Evolutionary conservation across 768 basidiomycete genomes (phyloP).

Genomic region (Mycena venus): DNA sequence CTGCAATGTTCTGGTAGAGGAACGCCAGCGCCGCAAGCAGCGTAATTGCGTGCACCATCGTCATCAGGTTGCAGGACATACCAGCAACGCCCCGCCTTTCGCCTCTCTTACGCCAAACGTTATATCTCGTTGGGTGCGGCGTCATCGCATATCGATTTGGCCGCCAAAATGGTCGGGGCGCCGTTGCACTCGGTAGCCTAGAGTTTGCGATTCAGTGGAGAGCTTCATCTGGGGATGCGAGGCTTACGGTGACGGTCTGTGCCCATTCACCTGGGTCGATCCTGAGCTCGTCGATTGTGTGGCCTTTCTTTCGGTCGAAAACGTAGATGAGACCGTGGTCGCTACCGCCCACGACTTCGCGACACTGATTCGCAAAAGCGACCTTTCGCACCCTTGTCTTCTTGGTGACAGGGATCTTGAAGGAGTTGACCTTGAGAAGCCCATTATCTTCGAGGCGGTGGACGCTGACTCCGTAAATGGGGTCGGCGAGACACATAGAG

Average conservation of each 20-base stretch:
- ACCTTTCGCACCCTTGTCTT: slow-evolving; percentile 15
- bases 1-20: neutral
- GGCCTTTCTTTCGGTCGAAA: slow-evolving; percentile 33
- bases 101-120: neutral
- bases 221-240: neutral
- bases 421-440: slow-evolving; percentile 21
- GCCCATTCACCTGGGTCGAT: slow-evolving; percentile 21
- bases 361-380: slow-evolving; percentile 23
- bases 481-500: slow-evolving; percentile 28
- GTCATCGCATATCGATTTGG: neutral
- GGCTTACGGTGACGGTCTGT: slow-evolving; percentile 30
- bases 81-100: neutral
- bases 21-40: neutral
- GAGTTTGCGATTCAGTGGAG: neutral
- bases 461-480: slow-evolving; percentile 20
- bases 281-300: slow-evolving; percentile 14
- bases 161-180: slow-evolving; percentile 5
- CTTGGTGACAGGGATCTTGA: slow-evolving; percentile 8
- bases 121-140: neutral
- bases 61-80: neutral
- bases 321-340: slow-evolving; percentile 35
- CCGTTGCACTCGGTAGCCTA: slow-evolving; percentile 5
- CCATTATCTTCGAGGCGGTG: slow-evolving; percentile 7
- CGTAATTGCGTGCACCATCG: neutral
- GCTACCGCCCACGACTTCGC: slow-evolving; percentile 22